A percentile compares a stretch with the other conserved stretches of the same genome.
Conservation (phyloP, 345 rosid genomes). For the Noccaea caerulescens region DNA sequence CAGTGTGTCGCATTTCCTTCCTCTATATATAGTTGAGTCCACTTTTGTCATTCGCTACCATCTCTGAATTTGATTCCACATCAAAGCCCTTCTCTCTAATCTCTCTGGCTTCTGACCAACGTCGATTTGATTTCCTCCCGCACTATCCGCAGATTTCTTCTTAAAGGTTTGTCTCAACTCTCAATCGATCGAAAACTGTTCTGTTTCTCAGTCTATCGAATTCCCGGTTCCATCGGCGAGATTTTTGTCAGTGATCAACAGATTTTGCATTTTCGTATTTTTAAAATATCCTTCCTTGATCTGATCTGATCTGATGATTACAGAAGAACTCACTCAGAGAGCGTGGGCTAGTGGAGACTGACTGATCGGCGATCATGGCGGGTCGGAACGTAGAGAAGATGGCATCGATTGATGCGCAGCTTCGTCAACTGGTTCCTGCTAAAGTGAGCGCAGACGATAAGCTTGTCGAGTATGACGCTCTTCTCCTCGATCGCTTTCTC, state of each 20-base stretch:
- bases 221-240: constrained; percentile 26
- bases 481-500: constrained; percentile 92
- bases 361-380: constrained; percentile 49
- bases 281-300: not conserved
- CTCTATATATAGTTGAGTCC: constrained; percentile 30
- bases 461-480: constrained; percentile 91
- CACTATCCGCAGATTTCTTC: constrained; percentile 8
- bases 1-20: constrained; percentile 1
- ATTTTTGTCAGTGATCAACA: not conserved
- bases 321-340: constrained; percentile 29
- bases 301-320: constrained; percentile 13
- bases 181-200: not conserved
- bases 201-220: constrained; percentile 3
- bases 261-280: not conserved
- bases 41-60: constrained; percentile 5
- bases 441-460: constrained; percentile 97
- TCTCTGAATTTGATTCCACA: constrained; percentile 30
- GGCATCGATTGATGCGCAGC: constrained; percentile 96
- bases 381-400: constrained; percentile 77
- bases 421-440: constrained; percentile 75
- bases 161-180: constrained; percentile 29
- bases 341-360: constrained; percentile 4
- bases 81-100: not conserved
- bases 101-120: not conserved
- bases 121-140: not conserved